Base-by-base conservation (phyloP, 805 yeast species). In the Yamadazyma phyllophila region DNA sequence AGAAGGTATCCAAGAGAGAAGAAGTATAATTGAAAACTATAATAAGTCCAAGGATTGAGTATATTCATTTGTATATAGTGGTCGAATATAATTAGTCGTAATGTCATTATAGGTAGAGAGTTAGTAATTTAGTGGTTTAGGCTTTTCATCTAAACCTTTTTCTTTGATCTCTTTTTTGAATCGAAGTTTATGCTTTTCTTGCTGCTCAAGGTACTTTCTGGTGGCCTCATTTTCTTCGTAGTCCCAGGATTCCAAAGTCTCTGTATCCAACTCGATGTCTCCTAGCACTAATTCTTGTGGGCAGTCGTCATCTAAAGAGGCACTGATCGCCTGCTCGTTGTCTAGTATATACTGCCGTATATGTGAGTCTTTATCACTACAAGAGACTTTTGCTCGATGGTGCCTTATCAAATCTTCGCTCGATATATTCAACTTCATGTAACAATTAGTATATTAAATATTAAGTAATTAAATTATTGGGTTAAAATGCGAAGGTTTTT, bases 1-100 rank as follows among this genome's bases (percentile, higher is more conserved):
- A 62, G 76, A 74, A 41, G 99, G 99, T 34, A 73, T 82, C 48
- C 66, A 75, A 36, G 74, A 71, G 53, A 78, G 96, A 59, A 63
- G 81, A 43, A 66, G 49, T 26, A 46, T 50, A 12, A 52, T 62
- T 31, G 50, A 51, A 15, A 45, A 26, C 14, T 47, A 34, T 38
- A 35, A 26, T 20, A 29, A 26, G 12, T 27, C 29, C n/a, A 20
- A 26, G 37, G 14, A 38, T 35, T 14, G 27, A 33, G 44, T 34
- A 31, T 7, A 15, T 26, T 33, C 13, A 35, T 26, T 29, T 34
- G 36, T 31, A 33, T 27, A 39, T 36, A 36, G 40, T 20, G 29
- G 13, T 36, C 31, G 31, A 29, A 29, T 29, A 29, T 11, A 16
- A 32, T 15, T 10, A 42, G 35, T 29, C 10, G 20, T 36, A 36